Percentiles rank a stretch among this genome's conserved stretches.
Conservation (phyloP, 352 stramenopile species). For the Pythium guiyangense region DNA sequence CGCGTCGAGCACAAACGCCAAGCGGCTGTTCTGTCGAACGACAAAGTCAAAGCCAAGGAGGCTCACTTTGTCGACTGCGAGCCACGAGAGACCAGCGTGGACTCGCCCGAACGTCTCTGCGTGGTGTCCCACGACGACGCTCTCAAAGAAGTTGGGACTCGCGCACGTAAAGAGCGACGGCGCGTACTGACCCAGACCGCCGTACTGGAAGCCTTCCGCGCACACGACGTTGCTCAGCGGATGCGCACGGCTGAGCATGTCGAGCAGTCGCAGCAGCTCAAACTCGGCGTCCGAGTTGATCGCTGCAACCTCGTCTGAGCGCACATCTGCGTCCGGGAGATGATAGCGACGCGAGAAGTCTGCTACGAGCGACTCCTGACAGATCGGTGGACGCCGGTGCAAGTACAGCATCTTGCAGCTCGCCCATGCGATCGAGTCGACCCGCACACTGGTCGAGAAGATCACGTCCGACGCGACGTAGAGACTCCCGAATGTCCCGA, state of each 20-base stretch:
- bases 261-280: constrained; percentile 42
- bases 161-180: constrained; percentile 34
- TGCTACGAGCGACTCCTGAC: constrained; percentile 52
- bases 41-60: constrained; percentile 51
- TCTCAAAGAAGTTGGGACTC: constrained; percentile 35
- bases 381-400: constrained; percentile 42
- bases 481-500: constrained; percentile 14
- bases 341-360: constrained; percentile 41
- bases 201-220: constrained; percentile 37
- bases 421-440: constrained; percentile 49
- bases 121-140: constrained; percentile 34
- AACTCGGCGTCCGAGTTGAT: constrained; percentile 45
- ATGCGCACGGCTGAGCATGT: constrained; percentile 38
- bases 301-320: constrained; percentile 17
- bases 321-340: constrained; percentile 20
- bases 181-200: constrained; percentile 16
- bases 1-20: constrained; percentile 21
- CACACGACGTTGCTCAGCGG: constrained; percentile 34
- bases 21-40: constrained; percentile 37
- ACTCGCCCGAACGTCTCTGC: constrained; percentile 27
- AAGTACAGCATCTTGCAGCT: constrained; percentile 52
- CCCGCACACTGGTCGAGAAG: constrained; percentile 32
- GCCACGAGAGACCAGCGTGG: constrained; percentile 29
- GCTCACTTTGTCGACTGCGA: constrained; percentile 43
- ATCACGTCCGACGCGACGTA: constrained; percentile 26